Percentiles rank a stretch among this genome's conserved stretches.
Evolutionary conservation across 2,329 filamentous ascomycete species (phyloP).

Genomic region (Dactylellina cionopaga): DNA sequence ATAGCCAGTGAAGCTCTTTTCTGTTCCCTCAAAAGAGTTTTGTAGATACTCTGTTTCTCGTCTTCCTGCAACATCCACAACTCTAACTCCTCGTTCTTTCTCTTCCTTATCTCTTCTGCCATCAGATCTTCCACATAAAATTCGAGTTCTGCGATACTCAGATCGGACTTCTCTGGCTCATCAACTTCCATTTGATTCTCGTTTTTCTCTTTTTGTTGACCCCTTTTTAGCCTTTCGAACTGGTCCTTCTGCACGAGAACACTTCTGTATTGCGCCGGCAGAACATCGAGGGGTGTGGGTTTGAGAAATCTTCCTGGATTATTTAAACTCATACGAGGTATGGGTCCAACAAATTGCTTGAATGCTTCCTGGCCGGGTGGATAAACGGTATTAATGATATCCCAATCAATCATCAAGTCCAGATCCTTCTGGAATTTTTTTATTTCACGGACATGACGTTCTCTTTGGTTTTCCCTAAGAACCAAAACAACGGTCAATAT

Average conservation of each 20-base stretch:
- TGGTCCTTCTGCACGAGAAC: conserved; percentile 36
- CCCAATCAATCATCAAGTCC: conserved; percentile 26
- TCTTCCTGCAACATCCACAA: conserved; percentile 31
- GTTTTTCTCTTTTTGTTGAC: not conserved
- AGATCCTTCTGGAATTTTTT: conserved; percentile 20
- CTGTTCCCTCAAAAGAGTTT: conserved; percentile 6
- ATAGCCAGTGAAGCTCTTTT: not conserved
- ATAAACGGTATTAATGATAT: conserved; percentile 8
- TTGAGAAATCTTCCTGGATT: conserved; percentile 23
- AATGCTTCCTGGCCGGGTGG: conserved; percentile 6
- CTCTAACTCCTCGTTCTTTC: conserved; percentile 18
- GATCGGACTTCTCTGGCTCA: conserved; percentile 6
- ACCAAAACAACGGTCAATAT: not conserved
- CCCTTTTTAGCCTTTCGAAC: conserved; percentile 6
- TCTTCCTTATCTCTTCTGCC: conserved; percentile 16
- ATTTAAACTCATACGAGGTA: conserved; percentile 9
- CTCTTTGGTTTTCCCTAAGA: not conserved
- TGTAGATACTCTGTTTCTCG: conserved; percentile 31
- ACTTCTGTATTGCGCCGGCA: conserved; percentile 14
- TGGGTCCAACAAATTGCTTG: conserved; percentile 2
- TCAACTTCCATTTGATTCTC: conserved; percentile 21
- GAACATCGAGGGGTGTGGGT: conserved; percentile 23
- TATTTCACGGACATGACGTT: conserved; percentile 21
- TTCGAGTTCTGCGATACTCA: conserved; percentile 25
- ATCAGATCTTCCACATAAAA: conserved; percentile 9